A percentile compares a stretch with the other conserved stretches of the same genome.
Evolutionary conservation across 2,329 filamentous ascomycete genomes (phyloP).

Genomic region (Knufia petricola): DNA sequence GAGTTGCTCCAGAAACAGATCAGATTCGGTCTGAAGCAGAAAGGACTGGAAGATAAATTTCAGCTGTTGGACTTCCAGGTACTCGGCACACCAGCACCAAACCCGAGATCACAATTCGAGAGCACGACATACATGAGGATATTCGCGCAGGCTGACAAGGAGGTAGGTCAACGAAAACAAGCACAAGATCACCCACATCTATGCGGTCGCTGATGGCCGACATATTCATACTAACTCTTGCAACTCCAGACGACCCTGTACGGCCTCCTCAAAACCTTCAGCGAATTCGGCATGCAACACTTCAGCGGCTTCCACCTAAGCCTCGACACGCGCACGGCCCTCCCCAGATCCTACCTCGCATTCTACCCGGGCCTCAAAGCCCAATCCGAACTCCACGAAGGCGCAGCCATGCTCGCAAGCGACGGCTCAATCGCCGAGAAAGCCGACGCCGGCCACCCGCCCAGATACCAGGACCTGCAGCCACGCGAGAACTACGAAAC

Average conservation of each 20-base stretch:
- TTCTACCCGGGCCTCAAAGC: slow-evolving; percentile 34
- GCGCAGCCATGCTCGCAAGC: slow-evolving; percentile 22
- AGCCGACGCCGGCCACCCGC: slow-evolving; percentile 17
- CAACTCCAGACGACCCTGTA: slow-evolving; percentile 10
- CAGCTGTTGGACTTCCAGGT: slow-evolving; percentile 47
- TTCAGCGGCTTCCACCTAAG: slow-evolving; percentile 37
- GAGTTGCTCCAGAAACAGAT: slow-evolving; percentile 42
- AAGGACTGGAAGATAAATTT: slow-evolving; percentile 31
- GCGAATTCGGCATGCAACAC: slow-evolving; percentile 32
- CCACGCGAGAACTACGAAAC: slow-evolving; percentile 21
- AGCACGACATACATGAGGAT: slow-evolving; percentile 40
- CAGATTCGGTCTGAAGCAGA: slow-evolving; percentile 33
- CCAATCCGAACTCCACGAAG: slow-evolving; percentile 25
- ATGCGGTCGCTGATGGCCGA: no score
- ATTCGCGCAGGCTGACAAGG: slow-evolving; percentile 32
- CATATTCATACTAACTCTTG: not conserved
- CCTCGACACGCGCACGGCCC: slow-evolving; percentile 33
- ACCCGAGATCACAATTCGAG: slow-evolving; percentile 33
- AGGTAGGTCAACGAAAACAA: slow-evolving; percentile 1
- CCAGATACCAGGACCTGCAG: slow-evolving; percentile 17
- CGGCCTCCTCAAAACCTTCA: slow-evolving; percentile 15
- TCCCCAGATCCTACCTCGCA: slow-evolving; percentile 33
- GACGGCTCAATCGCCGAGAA: slow-evolving; percentile 21
- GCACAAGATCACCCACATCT: not conserved
- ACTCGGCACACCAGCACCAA: slow-evolving; percentile 30